Percentiles rank a stretch among this genome's conserved stretches.
Evolutionary conservation across 139 green algal genomes (phyloP).

Genomic region (Raphidocelis subcapitata): DNA sequence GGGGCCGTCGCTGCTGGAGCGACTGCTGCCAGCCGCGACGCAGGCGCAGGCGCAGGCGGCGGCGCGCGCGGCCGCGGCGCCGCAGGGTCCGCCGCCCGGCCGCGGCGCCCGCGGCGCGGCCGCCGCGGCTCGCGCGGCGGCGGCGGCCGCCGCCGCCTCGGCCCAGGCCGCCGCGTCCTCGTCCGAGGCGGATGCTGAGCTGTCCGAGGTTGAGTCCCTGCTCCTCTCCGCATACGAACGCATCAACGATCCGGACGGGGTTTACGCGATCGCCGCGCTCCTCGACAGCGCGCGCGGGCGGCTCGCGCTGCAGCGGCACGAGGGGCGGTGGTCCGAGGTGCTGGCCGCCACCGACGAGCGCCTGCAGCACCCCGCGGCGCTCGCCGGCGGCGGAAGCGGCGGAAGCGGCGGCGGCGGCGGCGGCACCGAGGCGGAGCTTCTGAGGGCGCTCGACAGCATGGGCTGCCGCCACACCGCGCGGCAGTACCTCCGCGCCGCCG

Average conservation of each 20-base stretch:
- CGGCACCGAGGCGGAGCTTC: conserved; percentile 12
- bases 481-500: conserved; percentile 20
- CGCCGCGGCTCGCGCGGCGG: neutral
- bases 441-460: conserved; percentile 47
- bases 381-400: conserved; percentile 11
- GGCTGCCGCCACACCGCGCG: conserved; percentile 48
- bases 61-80: neutral
- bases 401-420: neutral
- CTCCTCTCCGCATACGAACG: conserved; percentile 72
- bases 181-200: too few species aligned
- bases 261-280: conserved; percentile 71
- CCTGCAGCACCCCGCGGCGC: conserved; percentile 26
- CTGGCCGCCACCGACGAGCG: conserved; percentile 10
- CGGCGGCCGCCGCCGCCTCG: conserved; percentile 10
- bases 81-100: neutral
- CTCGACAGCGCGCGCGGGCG: conserved; percentile 5
- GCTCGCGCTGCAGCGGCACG: conserved; percentile 21
- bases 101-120: neutral
- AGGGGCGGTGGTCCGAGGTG: conserved; percentile 17
- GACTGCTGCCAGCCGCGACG: neutral
- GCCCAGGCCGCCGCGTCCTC: neutral
- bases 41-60: neutral
- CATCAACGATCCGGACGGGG: conserved; percentile 74
- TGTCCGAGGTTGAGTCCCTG: conserved; percentile 45
- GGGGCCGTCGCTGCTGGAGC: conserved; percentile 5